Evolutionary conservation across 345 rosid genomes (phyloP).

Genomic region (Moringa oleifera): DNA sequence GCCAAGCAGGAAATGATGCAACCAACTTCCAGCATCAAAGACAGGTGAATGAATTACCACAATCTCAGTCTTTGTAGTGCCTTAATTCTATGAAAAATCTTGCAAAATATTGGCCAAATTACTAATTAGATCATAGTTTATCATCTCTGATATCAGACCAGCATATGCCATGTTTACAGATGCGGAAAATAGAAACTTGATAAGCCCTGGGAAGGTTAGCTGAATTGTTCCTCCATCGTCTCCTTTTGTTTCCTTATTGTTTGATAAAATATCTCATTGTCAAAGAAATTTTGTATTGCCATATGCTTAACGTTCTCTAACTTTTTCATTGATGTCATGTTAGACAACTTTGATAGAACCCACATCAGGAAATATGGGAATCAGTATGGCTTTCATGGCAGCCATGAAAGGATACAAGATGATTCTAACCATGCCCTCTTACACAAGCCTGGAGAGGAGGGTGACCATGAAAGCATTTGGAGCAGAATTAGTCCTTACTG

Average conservation of each 20-base stretch:
- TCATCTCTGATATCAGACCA: conserved; percentile 42
- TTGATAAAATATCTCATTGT: too few species aligned
- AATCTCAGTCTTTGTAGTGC: too few species aligned
- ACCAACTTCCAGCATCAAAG: conserved; percentile 90
- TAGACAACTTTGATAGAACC: conserved; percentile 94
- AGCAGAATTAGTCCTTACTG: conserved; percentile 87
- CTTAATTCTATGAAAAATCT: background rate
- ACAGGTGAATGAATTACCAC: conserved; percentile 41
- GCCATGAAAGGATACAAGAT: conserved; percentile 88
- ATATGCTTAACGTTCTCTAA: background rate
- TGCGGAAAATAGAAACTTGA: conserved; percentile 76
- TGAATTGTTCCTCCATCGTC: too few species aligned
- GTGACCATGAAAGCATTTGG: conserved; percentile 95
- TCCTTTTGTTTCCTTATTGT: too few species aligned
- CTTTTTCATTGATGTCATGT: background rate
- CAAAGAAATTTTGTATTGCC: too few species aligned
- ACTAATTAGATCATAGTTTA: background rate
- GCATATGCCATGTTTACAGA: conserved; percentile 77
- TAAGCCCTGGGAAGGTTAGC: conserved; percentile 71
- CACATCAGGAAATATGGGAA: conserved; percentile 97
- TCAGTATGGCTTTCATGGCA: conserved; percentile 93
- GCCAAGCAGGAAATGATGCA: conserved; percentile 94
- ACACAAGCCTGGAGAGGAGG: conserved; percentile 95
- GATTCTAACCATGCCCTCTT: conserved; percentile 94
- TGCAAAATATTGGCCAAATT: too few species aligned